Percentiles rank a stretch among this genome's conserved stretches.
These are phyloP conservation scores for Inosperma sp. DNA, from an alignment of 768 basidiomycete genomes.

Conservation along the genomic window DNA sequence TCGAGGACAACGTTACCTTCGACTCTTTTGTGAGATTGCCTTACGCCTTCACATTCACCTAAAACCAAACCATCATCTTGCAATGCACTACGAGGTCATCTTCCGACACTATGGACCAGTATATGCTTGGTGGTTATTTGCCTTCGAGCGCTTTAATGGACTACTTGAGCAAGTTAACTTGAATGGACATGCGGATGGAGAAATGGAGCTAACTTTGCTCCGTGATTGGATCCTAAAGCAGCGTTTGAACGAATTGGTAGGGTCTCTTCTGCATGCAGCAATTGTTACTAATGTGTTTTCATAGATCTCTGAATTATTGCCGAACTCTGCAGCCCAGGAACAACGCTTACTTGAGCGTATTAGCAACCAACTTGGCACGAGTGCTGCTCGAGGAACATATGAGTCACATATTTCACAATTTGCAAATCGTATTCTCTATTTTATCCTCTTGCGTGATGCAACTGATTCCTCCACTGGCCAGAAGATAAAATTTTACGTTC, in stretches of 20 bases:
- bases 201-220: conserved; percentile 29
- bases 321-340: background rate
- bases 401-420: background rate
- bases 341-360: background rate
- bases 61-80: conserved; percentile 27
- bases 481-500: background rate
- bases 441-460: background rate
- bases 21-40: conserved; percentile 15
- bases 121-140: conserved; percentile 34
- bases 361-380: background rate
- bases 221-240: conserved; percentile 27
- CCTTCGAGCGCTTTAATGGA: conserved; percentile 32
- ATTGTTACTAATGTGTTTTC: background rate
- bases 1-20: conserved; percentile 21
- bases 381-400: background rate
- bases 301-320: background rate
- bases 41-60: conserved; percentile 16
- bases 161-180: conserved; percentile 28
- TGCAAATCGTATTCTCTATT: background rate
- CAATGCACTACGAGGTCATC: conserved; percentile 19
- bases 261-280: conserved; percentile 11
- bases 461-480: background rate
- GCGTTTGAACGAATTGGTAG: conserved; percentile 21
- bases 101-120: conserved; percentile 26
- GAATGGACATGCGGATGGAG: conserved; percentile 28